Evolutionary conservation across 768 basidiomycete genomes (phyloP).

Genomic region (Boletus sp.): DNA sequence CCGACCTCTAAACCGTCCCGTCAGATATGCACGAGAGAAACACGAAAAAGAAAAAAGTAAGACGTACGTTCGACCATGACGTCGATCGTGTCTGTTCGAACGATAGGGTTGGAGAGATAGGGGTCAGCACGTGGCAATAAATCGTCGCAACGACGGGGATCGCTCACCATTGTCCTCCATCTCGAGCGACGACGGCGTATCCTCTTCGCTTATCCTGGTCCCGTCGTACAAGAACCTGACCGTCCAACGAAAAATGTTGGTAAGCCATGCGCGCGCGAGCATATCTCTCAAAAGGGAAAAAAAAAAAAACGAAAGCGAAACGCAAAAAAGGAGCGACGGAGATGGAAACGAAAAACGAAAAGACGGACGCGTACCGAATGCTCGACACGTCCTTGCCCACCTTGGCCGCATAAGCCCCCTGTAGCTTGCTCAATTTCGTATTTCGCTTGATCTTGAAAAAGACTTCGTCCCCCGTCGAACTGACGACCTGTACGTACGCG

Average conservation of each 20-base stretch:
- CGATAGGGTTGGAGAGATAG: not conserved
- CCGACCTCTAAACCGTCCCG: too few species aligned
- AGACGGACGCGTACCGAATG: constrained; percentile 69
- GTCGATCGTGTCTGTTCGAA: constrained; percentile 77
- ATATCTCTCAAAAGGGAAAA: too few species aligned
- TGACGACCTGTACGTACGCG: constrained; percentile 55
- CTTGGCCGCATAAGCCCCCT: constrained; percentile 88
- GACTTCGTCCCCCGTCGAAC: constrained; percentile 78
- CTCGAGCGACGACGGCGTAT: constrained; percentile 80
- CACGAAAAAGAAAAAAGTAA: not conserved
- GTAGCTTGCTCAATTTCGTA: constrained; percentile 89
- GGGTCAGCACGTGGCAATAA: not conserved
- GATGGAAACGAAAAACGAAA: not conserved
- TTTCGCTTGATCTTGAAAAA: constrained; percentile 97
- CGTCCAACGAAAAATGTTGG: too few species aligned
- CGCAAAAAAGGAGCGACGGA: not conserved
- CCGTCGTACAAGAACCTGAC: constrained; percentile 91
- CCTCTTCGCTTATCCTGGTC: constrained; percentile 78
- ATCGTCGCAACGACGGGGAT: not conserved
- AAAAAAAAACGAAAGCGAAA: not conserved
- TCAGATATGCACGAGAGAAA: too few species aligned
- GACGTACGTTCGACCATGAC: constrained; percentile 94
- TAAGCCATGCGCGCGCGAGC: too few species aligned
- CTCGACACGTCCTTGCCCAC: constrained; percentile 86
- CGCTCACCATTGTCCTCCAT: constrained; percentile 85